A percentile compares a stretch with the other conserved stretches of the same genome.
Conservation (phyloP, 2,329 filamentous ascomycete genomes). For the Tolypocladium nubicola region DNA sequence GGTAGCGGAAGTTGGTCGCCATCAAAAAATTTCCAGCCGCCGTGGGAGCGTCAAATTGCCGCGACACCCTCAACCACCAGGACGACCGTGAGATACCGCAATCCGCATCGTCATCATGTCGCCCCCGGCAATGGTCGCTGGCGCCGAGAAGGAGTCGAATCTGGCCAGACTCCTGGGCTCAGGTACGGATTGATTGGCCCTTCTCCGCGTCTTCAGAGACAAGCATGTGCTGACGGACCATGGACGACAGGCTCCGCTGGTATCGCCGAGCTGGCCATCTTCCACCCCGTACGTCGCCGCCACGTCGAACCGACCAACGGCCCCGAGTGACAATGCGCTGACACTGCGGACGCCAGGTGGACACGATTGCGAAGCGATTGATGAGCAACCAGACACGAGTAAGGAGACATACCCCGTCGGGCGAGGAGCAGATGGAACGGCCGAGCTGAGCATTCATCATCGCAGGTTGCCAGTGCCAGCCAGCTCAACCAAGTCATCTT, state of each 20-base stretch:
- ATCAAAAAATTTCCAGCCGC: conserved; percentile 7
- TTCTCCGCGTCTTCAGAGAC: neutral
- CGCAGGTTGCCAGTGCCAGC: conserved; percentile 24
- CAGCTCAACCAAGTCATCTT: conserved; percentile 89
- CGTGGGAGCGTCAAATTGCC: neutral
- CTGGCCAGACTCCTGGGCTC: conserved; percentile 82
- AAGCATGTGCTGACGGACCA: conserved; percentile 14
- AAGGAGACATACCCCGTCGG: conserved; percentile 26
- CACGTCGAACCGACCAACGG: conserved; percentile 1
- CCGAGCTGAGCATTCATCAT: conserved; percentile 5
- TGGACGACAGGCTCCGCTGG: conserved; percentile 64
- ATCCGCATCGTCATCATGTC: conserved; percentile 40
- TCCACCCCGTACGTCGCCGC: conserved; percentile 62
- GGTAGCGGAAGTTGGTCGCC: conserved; percentile 1
- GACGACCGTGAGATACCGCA: neutral
- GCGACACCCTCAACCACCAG: conserved; percentile 1
- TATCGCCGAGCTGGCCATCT: conserved; percentile 86
- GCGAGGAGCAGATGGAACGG: conserved; percentile 6
- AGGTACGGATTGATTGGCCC: conserved; percentile 39
- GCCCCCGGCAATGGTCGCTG: conserved; percentile 35
- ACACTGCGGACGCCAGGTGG: conserved; percentile 51
- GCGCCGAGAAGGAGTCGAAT: conserved; percentile 71
- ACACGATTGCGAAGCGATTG: conserved; percentile 95
- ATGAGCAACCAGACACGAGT: conserved; percentile 84
- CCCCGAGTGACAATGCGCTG: neutral